Percentiles rank a stretch among this genome's conserved stretches.
These are phyloP conservation scores for Starmera dryadoides DNA, from an alignment of 805 yeast genomes.

Conservation along the genomic window DNA sequence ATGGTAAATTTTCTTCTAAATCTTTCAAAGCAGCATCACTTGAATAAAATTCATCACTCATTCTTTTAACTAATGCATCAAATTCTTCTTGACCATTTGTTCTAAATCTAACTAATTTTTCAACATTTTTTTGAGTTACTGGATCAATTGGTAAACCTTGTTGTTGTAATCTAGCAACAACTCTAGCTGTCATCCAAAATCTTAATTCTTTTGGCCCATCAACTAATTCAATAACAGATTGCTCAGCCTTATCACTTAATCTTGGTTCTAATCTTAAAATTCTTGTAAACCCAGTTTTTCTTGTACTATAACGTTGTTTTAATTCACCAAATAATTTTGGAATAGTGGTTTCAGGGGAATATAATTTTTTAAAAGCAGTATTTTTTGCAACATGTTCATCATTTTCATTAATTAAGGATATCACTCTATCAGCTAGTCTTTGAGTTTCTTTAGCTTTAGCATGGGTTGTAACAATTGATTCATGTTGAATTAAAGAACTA, in stretches of 20 bases:
- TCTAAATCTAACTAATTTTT: slow-evolving; percentile 38
- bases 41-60: slow-evolving; percentile 39
- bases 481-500: slow-evolving; percentile 61
- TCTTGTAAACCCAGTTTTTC: slow-evolving; percentile 83
- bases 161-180: slow-evolving; percentile 71
- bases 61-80: slow-evolving; percentile 51
- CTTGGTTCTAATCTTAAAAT: slow-evolving; percentile 79
- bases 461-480: slow-evolving; percentile 62
- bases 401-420: slow-evolving; percentile 48
- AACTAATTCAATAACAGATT: slow-evolving; percentile 80
- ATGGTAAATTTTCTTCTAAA: slow-evolving; percentile 13
- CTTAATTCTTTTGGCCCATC: slow-evolving; percentile 68
- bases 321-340: slow-evolving; percentile 66
- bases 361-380: slow-evolving; percentile 33
- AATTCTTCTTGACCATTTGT: slow-evolving; percentile 48
- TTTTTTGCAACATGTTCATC: slow-evolving; percentile 21
- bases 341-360: slow-evolving; percentile 40
- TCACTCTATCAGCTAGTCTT: slow-evolving; percentile 52
- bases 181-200: slow-evolving; percentile 71
- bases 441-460: slow-evolving; percentile 72
- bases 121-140: slow-evolving; percentile 50
- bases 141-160: slow-evolving; percentile 48
- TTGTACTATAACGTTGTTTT: slow-evolving; percentile 50
- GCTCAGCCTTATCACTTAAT: slow-evolving; percentile 84
- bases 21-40: slow-evolving; percentile 3